Conservation (phyloP, 2,329 filamentous ascomycete genomes). For the Didymella pomorum region DNA sequence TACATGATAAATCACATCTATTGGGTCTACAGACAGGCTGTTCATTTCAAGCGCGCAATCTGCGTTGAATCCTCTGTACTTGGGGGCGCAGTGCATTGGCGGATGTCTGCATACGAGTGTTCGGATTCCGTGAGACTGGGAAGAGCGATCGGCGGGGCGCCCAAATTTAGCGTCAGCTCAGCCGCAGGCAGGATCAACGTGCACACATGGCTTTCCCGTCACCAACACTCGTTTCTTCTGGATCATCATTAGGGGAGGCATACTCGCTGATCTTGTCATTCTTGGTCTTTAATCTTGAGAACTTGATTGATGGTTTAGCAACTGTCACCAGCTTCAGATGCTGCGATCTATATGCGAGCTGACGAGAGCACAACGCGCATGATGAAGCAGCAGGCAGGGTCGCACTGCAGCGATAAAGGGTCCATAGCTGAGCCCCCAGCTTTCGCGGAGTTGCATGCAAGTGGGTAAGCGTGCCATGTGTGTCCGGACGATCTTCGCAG, state of each 20-base stretch:
- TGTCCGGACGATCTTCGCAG: not conserved
- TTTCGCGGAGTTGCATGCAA: not conserved
- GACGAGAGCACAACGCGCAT: conserved; percentile 1
- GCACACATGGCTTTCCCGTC: conserved; percentile 4
- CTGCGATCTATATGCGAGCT: not conserved
- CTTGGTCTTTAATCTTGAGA: not conserved
- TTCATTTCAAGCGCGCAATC: conserved; percentile 7
- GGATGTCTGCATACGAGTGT: conserved; percentile 4
- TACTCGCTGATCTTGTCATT: not conserved
- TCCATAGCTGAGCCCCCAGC: not conserved
- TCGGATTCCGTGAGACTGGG: conserved; percentile 19
- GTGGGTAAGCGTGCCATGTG: not conserved
- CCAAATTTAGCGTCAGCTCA: conserved; percentile 19
- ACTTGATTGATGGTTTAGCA: not conserved
- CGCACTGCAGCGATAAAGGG: not conserved
- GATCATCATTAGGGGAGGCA: not conserved
- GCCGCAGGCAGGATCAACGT: conserved; percentile 16
- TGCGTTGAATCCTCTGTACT: conserved; percentile 4
- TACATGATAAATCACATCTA: conserved; percentile 5
- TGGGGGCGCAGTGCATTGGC: conserved; percentile 17
- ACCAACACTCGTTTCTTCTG: not conserved
- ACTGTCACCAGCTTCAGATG: not conserved
- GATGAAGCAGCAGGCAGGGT: not conserved
- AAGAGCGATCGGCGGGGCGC: conserved; percentile 16
- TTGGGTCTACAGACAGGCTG: conserved; percentile 1